phyloP scores from a whole-genome alignment of 495 filamentous ascomycete genomes.

The Aspergillus incahuasiensis region DNA sequence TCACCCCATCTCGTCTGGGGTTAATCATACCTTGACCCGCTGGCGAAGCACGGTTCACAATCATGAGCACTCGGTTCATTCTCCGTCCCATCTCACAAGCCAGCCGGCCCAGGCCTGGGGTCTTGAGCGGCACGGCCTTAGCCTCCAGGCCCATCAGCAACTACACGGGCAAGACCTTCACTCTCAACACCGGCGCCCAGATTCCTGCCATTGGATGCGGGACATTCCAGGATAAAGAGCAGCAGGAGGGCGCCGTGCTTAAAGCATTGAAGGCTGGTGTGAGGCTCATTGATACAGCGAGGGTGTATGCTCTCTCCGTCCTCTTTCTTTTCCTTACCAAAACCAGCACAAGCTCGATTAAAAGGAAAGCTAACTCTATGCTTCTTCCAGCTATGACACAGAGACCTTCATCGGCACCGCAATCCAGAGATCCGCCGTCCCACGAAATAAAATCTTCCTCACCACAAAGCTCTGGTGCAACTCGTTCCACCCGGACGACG shows the following conservation, averaged over 20 bases:
- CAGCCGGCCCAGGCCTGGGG: neutral
- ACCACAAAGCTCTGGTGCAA: slow-evolving; percentile 66
- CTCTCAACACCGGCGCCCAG: slow-evolving; percentile 39
- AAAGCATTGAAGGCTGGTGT: slow-evolving; percentile 47
- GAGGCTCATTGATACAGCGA: slow-evolving; percentile 54
- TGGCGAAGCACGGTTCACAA: too few relatives aligned
- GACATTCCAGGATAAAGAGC: slow-evolving; percentile 41
- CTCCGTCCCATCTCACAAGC: neutral
- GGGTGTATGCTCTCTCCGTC: slow-evolving; percentile 13
- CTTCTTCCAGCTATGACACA: neutral
- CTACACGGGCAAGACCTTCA: neutral
- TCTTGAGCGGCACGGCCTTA: neutral
- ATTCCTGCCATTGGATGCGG: slow-evolving; percentile 39
- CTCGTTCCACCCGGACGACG: slow-evolving; percentile 56
- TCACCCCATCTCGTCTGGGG: neutral
- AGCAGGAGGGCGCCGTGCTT: slow-evolving; percentile 37
- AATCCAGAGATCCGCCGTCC: slow-evolving; percentile 13
- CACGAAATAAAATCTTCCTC: slow-evolving; percentile 52
- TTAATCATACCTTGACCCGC: too few relatives aligned
- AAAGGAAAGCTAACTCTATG: too few relatives aligned
- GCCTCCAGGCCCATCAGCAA: neutral
- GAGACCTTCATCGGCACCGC: slow-evolving; percentile 12
- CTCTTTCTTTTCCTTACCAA: too few relatives aligned
- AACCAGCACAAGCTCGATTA: too few relatives aligned
- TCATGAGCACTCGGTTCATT: neutral